Conservation (phyloP, 2,329 filamentous ascomycete species). For the Hypoxylon sp. region DNA sequence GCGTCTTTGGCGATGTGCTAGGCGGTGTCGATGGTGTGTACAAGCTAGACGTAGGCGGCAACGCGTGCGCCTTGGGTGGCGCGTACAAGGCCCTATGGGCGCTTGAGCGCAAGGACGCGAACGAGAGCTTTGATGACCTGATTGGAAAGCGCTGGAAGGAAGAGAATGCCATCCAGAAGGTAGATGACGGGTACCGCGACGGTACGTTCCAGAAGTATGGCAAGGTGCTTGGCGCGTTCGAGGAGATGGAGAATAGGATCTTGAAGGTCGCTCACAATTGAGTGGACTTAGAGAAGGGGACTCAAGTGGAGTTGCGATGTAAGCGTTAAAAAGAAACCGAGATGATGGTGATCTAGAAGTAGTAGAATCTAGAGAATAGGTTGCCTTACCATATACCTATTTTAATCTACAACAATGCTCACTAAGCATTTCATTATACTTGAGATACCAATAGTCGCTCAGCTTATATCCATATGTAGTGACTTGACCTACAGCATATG, state of each 20-base stretch:
- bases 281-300: background rate
- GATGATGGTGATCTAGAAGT: background rate
- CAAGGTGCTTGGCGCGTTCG: conserved; percentile 74
- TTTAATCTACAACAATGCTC: background rate
- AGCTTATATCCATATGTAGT: background rate
- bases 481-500: background rate
- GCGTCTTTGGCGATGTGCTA: conserved; percentile 87
- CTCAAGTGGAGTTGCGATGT: background rate
- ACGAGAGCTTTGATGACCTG: conserved; percentile 89
- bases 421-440: background rate
- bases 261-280: conserved; percentile 54
- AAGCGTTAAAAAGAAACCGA: background rate
- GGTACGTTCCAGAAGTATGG: conserved; percentile 85
- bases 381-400: background rate
- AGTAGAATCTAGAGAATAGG: conserved; percentile 20
- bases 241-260: conserved; percentile 52
- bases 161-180: conserved; percentile 83
- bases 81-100: conserved; percentile 98
- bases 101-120: conserved; percentile 72
- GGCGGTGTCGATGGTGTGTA: conserved; percentile 92
- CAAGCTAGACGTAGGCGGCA: conserved; percentile 92
- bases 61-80: conserved; percentile 92
- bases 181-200: conserved; percentile 84
- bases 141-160: conserved; percentile 89
- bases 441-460: background rate